A percentile compares a stretch with the other conserved stretches of the same genome.
Conservation (phyloP, 2,329 filamentous ascomycete species). For the Xylaria arbuscula region DNA sequence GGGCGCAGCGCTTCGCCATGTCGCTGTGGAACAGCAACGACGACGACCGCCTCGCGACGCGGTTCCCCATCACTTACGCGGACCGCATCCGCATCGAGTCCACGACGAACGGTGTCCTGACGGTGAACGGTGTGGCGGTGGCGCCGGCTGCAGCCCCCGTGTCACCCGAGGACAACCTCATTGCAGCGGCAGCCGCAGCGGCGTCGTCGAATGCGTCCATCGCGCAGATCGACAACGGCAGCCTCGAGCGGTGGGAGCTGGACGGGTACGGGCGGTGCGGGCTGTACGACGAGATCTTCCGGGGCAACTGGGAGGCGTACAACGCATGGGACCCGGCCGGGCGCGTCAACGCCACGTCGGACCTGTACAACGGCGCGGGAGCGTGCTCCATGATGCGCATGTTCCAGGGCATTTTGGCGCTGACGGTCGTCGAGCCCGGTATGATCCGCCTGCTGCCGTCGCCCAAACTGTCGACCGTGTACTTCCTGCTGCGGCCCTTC, state of each 20-base stretch:
- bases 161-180: slow-evolving; percentile 48
- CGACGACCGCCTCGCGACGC: slow-evolving; percentile 68
- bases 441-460: slow-evolving; percentile 61
- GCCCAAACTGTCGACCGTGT: slow-evolving; percentile 60
- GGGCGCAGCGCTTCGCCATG: slow-evolving; percentile 74
- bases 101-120: slow-evolving; percentile 52
- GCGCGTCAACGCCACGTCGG: slow-evolving; percentile 64
- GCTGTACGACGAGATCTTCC: slow-evolving; percentile 65
- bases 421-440: slow-evolving; percentile 62
- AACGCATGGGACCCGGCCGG: slow-evolving; percentile 67
- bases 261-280: slow-evolving; percentile 72
- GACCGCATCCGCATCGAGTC: slow-evolving; percentile 76
- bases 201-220: slow-evolving; percentile 62
- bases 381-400: slow-evolving; percentile 69
- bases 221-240: slow-evolving; percentile 77
- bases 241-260: slow-evolving; percentile 77
- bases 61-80: slow-evolving; percentile 73
- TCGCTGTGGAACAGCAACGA: slow-evolving; percentile 69
- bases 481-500: slow-evolving; percentile 64
- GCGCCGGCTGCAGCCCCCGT: slow-evolving; percentile 44
- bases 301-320: slow-evolving; percentile 66
- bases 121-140: slow-evolving; percentile 46
- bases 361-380: slow-evolving; percentile 68
- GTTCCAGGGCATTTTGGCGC: slow-evolving; percentile 67
- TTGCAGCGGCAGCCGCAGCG: slow-evolving; percentile 48